Base-by-base conservation (phyloP, 495 filamentous ascomycete genomes). In the Xylaria acuta region DNA sequence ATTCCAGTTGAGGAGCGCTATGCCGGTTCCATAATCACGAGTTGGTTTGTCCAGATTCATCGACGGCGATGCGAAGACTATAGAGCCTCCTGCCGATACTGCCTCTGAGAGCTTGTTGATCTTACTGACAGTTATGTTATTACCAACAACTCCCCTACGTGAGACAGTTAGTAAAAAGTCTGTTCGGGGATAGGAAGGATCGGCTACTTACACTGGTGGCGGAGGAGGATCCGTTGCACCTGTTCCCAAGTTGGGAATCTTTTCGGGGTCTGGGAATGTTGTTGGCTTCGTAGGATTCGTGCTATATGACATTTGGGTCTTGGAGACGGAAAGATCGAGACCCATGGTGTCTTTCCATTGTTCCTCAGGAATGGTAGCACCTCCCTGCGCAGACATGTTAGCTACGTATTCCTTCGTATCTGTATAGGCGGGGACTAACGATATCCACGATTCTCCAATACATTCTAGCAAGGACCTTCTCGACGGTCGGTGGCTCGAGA, bases 371-470 rank as follows among this genome's bases (percentile, higher is more conserved):
- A 67, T 56, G 14, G 49, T 16, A 3, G 20, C 16, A 3, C 65
- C 65, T 36, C 65, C 65, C 64, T 67, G 22, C 18, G 9, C 47
- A 67, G 12, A 27, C 2, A 40, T 40, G 34, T 67, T 40, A 67
- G 64, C 64, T 8, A 7, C 2, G 14, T 5, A 30, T 22, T 49
- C 25, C 3, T 40, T 32, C 5, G n/a, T 53, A 9, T 54, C 11
- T 40, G 8, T 54, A 22, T 5, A 12, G 34, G 47, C 30, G 4
- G 20, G 1, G 18, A 67, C 47, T 27, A 18, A 67, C 64, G 58
- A 67, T 67, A 20, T 67, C 65, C 43, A 67, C 65, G 5, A 67
- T 67, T 67, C 65, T 54, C 65, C 65, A 67, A 32, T 67, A 67
- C 65, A 67, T 67, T 30, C 65, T 67, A 20, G 47, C 49, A 22